A percentile compares a stretch with the other conserved stretches of the same genome.
Conservation (phyloP, 2,329 filamentous ascomycete species). For the Xylaria multiplex region DNA sequence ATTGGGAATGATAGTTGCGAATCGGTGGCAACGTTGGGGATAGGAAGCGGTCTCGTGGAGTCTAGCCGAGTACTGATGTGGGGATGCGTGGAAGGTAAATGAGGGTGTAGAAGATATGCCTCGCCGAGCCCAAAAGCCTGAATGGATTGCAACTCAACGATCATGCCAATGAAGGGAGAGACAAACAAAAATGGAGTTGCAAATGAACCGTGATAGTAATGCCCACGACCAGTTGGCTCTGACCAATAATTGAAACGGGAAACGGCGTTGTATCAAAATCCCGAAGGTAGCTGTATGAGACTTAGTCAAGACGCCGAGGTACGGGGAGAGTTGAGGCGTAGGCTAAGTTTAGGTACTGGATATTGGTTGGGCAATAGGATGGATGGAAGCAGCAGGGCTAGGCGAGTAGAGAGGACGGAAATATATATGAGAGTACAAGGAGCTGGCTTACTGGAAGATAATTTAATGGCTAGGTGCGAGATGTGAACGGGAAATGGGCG, state of each 20-base stretch:
- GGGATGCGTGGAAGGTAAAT: neutral
- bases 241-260: neutral
- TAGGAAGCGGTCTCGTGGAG: neutral
- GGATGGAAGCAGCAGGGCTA: neutral
- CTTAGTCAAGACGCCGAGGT: constrained; percentile 6
- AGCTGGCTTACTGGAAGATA: constrained; percentile 8
- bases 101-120: constrained; percentile 1
- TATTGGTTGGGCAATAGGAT: neutral
- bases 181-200: neutral
- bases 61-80: neutral
- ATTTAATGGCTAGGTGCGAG: constrained; percentile 18
- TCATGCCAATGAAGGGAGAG: constrained; percentile 13
- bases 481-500: constrained; percentile 6
- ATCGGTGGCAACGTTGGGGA: neutral
- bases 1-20: neutral
- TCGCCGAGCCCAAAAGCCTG: constrained; percentile 8
- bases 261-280: constrained; percentile 3
- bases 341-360: neutral
- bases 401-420: neutral
- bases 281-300: constrained; percentile 2
- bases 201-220: constrained; percentile 7
- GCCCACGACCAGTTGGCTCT: neutral
- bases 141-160: constrained; percentile 4
- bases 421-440: too few species aligned
- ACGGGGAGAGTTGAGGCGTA: neutral